phyloP scores from a whole-genome alignment of 225 moss, liverwort and hornwort species.

The Polytrichum commune region DNA sequence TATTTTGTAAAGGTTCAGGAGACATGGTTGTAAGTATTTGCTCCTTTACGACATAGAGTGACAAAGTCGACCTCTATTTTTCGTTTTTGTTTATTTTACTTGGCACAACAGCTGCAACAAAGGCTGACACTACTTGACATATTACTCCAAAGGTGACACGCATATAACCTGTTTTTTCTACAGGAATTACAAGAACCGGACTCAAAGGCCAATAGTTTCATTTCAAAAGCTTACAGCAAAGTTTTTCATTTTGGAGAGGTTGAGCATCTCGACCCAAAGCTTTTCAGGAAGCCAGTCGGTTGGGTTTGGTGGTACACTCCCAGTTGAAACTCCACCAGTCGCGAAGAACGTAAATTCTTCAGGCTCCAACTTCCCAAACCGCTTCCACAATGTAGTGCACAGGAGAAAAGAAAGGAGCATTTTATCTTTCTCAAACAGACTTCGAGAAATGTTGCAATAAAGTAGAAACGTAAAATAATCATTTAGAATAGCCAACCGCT shows the following conservation, averaged over 20 bases:
- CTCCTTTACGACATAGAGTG: too few species aligned
- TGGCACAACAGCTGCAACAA: too few species aligned
- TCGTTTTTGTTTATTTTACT: too few species aligned
- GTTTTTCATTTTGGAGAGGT: conserved; percentile 43
- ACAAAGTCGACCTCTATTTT: too few species aligned
- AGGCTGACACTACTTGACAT: too few species aligned
- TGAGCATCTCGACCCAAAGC: conserved; percentile 66
- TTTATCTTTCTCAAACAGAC: conserved; percentile 70
- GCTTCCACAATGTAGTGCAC: conserved; percentile 58
- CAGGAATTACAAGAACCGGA: conserved; percentile 35
- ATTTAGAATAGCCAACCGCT: conserved; percentile 49
- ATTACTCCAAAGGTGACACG: too few species aligned
- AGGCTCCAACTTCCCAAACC: conserved; percentile 45
- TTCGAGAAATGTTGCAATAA: conserved; percentile 67
- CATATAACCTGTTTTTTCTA: too few species aligned
- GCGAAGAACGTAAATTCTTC: conserved; percentile 62
- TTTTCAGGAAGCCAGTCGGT: conserved; percentile 57
- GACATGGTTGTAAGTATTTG: too few species aligned
- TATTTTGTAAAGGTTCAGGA: too few species aligned
- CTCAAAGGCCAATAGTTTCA: background rate
- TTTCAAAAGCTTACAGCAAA: conserved; percentile 39
- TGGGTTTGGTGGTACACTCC: conserved; percentile 55
- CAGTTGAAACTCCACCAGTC: conserved; percentile 45
- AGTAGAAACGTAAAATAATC: conserved; percentile 57
- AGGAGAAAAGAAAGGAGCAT: conserved; percentile 62